phyloP scores from a whole-genome alignment of 768 basidiomycete genomes.

The Terana coerulea region DNA sequence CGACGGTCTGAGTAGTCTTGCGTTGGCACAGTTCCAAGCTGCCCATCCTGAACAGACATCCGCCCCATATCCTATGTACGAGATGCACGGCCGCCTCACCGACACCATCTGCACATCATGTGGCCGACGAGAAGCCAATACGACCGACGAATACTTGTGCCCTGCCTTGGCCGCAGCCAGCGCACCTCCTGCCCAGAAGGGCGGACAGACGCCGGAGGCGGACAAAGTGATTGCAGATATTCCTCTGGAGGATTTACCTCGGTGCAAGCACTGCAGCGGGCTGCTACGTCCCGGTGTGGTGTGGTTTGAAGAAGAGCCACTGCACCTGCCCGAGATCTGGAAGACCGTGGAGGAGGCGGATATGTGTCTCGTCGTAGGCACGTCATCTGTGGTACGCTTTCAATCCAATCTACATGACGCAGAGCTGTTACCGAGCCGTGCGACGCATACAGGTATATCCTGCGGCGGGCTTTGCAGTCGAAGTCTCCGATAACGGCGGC shows the following conservation, averaged over 20 bases:
- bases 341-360: constrained; percentile 27
- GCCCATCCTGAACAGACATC: neutral
- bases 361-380: constrained; percentile 37
- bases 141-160: constrained; percentile 39
- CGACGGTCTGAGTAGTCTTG: constrained; percentile 46
- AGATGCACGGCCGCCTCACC: constrained; percentile 63
- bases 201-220: constrained; percentile 20
- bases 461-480: constrained; percentile 27
- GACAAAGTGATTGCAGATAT: constrained; percentile 29
- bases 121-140: constrained; percentile 36
- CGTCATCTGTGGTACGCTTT: constrained; percentile 35
- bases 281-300: constrained; percentile 37
- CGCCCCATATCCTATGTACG: constrained; percentile 27
- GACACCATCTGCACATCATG: constrained; percentile 53
- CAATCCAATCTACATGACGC: neutral
- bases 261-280: constrained; percentile 27
- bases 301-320: constrained; percentile 38
- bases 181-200: constrained; percentile 13
- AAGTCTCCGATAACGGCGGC: constrained; percentile 28
- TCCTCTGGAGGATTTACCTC: constrained; percentile 25
- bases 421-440: neutral
- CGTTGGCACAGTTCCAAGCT: constrained; percentile 28
- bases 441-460: constrained; percentile 27
- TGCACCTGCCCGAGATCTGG: constrained; percentile 27
- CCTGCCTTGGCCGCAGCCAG: constrained; percentile 38